Percentiles rank a stretch among this genome's conserved stretches.
Conservation (phyloP, 2,329 filamentous ascomycete species). For the Metarhizium album region DNA sequence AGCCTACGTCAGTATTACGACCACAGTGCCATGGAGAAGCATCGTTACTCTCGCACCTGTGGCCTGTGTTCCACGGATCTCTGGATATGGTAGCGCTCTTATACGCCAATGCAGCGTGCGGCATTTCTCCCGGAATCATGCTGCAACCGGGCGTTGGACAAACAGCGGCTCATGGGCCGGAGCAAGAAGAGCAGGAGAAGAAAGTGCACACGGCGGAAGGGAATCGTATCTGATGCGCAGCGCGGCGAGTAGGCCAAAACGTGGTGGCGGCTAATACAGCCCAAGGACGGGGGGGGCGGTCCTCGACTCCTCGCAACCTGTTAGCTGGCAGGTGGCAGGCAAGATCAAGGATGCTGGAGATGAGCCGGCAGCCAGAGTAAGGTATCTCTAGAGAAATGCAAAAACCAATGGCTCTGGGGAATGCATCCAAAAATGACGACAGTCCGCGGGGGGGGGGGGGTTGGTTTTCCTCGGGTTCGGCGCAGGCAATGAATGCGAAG, state of each 20-base stretch:
- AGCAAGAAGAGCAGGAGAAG: neutral
- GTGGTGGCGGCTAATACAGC: neutral
- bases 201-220: neutral
- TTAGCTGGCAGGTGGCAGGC: neutral
- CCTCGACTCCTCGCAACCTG: neutral
- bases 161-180: neutral
- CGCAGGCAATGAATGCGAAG: constrained; percentile 1
- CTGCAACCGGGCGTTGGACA: constrained; percentile 8
- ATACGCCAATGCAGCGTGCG: constrained; percentile 37
- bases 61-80: constrained; percentile 39
- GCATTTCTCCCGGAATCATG: constrained; percentile 32
- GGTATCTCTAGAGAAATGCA: neutral
- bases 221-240: neutral
- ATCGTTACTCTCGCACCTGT: constrained; percentile 33
- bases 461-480: neutral
- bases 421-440: constrained; percentile 2
- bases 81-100: constrained; percentile 33
- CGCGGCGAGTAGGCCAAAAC: neutral
- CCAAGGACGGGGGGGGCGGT: neutral
- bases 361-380: neutral
- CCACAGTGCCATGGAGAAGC: constrained; percentile 11
- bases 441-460: neutral
- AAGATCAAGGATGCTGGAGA: neutral
- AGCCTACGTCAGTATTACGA: constrained; percentile 6
- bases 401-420: constrained; percentile 3